Conservation (phyloP, 2,329 filamentous ascomycete species). For the Diatrype stigma region DNA sequence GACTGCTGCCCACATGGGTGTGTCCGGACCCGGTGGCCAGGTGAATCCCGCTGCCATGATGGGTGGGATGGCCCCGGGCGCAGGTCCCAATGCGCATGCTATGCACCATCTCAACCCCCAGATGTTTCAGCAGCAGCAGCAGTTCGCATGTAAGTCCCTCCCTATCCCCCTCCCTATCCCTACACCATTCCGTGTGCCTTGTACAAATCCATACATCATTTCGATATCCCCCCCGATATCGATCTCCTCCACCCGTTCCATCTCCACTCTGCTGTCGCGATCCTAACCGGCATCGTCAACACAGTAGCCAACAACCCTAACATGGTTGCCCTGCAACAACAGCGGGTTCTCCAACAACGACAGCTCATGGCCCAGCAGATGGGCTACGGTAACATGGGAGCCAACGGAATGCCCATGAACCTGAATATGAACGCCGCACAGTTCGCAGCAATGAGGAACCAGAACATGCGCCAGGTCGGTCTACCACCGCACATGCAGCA, state of each 20-base stretch:
- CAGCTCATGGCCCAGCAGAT: conserved; percentile 28
- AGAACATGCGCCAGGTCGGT: conserved; percentile 34
- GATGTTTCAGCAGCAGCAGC: conserved; percentile 45
- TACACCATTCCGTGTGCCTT: background rate
- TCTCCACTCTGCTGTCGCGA: background rate
- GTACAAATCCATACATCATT: too few relatives aligned
- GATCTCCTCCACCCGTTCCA: too few relatives aligned
- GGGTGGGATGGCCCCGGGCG: conserved; percentile 69
- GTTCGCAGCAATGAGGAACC: conserved; percentile 38
- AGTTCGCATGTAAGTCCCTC: conserved; percentile 28
- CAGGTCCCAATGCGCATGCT: conserved; percentile 62
- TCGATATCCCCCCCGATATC: too few relatives aligned
- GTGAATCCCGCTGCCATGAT: conserved; percentile 72
- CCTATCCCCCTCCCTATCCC: background rate
- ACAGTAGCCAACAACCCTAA: conserved; percentile 27
- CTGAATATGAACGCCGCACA: conserved; percentile 35
- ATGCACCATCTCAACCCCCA: conserved; percentile 68
- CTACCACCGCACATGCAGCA: conserved; percentile 41
- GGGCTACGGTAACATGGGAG: conserved; percentile 11
- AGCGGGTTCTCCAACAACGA: conserved; percentile 19
- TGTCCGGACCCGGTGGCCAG: conserved; percentile 67
- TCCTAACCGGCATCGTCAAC: conserved; percentile 6
- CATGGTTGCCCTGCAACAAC: conserved; percentile 23
- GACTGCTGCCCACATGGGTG: conserved; percentile 60
- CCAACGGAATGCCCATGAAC: conserved; percentile 36